Conservation (phyloP, 1,139 yeast genomes). For the Blastobotrys buckinghamii region DNA sequence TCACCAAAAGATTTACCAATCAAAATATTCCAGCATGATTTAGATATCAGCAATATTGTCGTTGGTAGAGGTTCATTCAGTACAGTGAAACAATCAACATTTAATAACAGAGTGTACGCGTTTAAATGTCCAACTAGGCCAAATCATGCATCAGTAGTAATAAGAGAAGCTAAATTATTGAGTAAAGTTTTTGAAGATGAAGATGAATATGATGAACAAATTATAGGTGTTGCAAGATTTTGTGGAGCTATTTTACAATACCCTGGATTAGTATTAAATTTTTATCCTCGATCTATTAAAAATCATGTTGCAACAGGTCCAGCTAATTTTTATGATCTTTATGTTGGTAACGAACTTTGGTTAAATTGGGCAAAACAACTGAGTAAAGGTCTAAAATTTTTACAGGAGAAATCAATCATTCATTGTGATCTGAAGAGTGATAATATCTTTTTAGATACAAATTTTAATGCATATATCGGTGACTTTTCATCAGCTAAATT, state of each 20-base stretch:
- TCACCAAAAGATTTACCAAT: constrained; percentile 4
- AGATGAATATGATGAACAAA: background rate
- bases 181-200: constrained; percentile 6
- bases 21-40: background rate
- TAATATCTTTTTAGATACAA: constrained; percentile 63
- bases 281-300: constrained; percentile 17
- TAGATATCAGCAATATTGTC: constrained; percentile 6
- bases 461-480: constrained; percentile 20
- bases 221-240: constrained; percentile 15
- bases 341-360: constrained; percentile 18
- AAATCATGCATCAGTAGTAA: constrained; percentile 10
- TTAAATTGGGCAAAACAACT: constrained; percentile 41
- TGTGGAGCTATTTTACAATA: constrained; percentile 14
- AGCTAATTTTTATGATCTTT: constrained; percentile 4
- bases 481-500: constrained; percentile 24
- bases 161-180: constrained; percentile 18
- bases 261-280: constrained; percentile 16
- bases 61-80: constrained; percentile 21
- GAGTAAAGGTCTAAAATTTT: constrained; percentile 46
- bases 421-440: constrained; percentile 91
- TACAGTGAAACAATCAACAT: constrained; percentile 13
- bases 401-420: constrained; percentile 51
- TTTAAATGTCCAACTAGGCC: constrained; percentile 16
- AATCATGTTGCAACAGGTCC: constrained; percentile 9
- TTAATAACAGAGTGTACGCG: constrained; percentile 12